phyloP scores from a whole-genome alignment of 768 basidiomycete species.

The Stropharia rugosoannulata region DNA sequence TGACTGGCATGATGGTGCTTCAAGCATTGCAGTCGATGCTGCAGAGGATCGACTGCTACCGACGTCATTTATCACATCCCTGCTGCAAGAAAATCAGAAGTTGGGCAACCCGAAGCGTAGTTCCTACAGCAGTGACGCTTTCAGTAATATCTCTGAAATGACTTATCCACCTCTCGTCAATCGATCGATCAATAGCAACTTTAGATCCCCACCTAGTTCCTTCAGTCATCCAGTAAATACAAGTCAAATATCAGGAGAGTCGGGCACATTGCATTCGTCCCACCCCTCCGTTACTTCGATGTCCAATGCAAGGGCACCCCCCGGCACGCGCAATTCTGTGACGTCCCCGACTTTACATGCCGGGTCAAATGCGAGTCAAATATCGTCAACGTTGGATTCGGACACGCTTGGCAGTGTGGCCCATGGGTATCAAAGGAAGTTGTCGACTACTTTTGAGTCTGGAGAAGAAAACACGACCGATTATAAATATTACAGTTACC shows the following conservation, averaged over 20 bases:
- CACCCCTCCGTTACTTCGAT: conserved; percentile 23
- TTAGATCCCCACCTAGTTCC: conserved; percentile 30
- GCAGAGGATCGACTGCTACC: conserved; percentile 56
- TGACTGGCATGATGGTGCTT: conserved; percentile 64
- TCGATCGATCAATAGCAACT: conserved; percentile 12
- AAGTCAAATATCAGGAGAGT: conserved; percentile 30
- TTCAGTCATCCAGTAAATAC: conserved; percentile 30
- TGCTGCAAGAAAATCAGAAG: conserved; percentile 45
- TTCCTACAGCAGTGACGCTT: conserved; percentile 38
- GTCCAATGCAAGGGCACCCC: conserved; percentile 20
- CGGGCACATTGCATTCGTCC: conserved; percentile 37
- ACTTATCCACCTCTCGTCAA: conserved; percentile 46
- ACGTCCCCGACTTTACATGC: conserved; percentile 30
- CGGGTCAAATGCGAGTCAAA: conserved; percentile 18
- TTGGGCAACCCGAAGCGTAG: conserved; percentile 25
- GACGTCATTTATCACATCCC: conserved; percentile 59
- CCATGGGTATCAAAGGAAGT: conserved; percentile 17
- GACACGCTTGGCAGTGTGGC: conserved; percentile 20
- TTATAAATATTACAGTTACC: conserved; percentile 10
- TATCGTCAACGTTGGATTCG: conserved; percentile 18
- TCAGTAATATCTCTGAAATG: conserved; percentile 54
- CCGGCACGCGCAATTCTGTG: conserved; percentile 21
- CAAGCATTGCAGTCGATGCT: conserved; percentile 55
- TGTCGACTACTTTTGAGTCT: conserved; percentile 22
- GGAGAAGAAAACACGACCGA: conserved; percentile 14